phyloP scores from a whole-genome alignment of 2,329 filamentous ascomycete species.

The Fusarium sp. region DNA sequence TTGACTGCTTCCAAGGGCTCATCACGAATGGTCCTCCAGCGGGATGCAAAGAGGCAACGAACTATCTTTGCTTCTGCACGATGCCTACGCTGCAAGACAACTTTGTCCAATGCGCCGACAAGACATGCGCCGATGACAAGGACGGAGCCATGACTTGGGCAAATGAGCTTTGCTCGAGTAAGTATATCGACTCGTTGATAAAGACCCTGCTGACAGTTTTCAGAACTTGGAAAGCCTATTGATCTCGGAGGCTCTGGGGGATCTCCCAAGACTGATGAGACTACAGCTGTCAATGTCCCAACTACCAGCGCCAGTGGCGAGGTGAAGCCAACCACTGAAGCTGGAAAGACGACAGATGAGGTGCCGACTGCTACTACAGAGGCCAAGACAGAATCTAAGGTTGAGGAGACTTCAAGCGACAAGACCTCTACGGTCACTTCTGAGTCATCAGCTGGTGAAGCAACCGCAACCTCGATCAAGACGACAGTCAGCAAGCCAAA shows the following conservation, averaged over 20 bases:
- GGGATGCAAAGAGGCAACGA: slow-evolving; percentile 42
- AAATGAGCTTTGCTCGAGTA: slow-evolving; percentile 45
- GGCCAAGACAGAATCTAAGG: background rate
- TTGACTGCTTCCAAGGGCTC: slow-evolving; percentile 42
- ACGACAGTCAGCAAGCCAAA: slow-evolving; percentile 1
- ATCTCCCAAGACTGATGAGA: background rate
- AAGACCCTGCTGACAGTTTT: background rate
- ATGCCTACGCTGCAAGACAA: slow-evolving; percentile 33
- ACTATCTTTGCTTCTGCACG: slow-evolving; percentile 45
- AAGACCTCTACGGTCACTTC: background rate
- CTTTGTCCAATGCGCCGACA: slow-evolving; percentile 37
- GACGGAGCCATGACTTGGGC: slow-evolving; percentile 34
- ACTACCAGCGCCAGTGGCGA: background rate
- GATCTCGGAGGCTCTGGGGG: slow-evolving; percentile 3
- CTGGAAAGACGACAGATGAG: background rate
- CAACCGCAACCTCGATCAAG: background rate
- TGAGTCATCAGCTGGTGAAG: background rate
- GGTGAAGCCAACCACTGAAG: background rate
- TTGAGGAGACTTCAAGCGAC: background rate
- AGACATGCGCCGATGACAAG: slow-evolving; percentile 8
- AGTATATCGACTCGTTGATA: fast-evolving
- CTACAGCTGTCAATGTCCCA: background rate
- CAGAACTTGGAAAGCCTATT: slow-evolving; percentile 26
- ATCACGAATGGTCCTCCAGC: slow-evolving; percentile 42
- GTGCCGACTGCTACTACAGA: background rate